Base-by-base conservation (phyloP, 2,329 filamentous ascomycete species). In the Aspergillus ochraceoroseus region DNA sequence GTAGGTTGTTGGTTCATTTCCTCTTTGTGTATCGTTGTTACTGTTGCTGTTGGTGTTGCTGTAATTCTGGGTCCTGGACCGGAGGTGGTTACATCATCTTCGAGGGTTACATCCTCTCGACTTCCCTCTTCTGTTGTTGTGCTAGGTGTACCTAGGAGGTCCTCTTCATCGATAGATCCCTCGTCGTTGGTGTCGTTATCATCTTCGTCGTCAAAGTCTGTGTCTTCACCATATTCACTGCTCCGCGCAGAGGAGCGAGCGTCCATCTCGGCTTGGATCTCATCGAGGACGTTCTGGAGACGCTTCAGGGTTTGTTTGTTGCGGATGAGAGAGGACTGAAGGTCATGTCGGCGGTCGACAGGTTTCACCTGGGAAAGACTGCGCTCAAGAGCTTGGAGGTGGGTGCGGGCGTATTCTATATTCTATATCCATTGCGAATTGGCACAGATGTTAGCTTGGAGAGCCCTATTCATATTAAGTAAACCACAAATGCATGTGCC, bases 321-420 rank as follows among this genome's bases (percentile, higher is more conserved):
- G 25, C 62, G 61, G 3, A 57, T 54, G 8, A 71, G 55, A 44
- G 70, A 64, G 3, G 61, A 59, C 32, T 67, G 61, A 17, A 63
- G 57, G 34, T 64, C 62, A 38, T 68, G 59, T 22, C 64, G 63
- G 11, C 58, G 56, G 12, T 66, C 58, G 23, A 59, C 57, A 0
- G 62, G 57, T 47, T 69, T 69, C 15, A 70, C 57, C 23, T 57
- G 49, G 11, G 66, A 61, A 14, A 69, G 58, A 13, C 54, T 60
- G 19, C 61, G 62, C 46, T 71, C 68, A 19, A 71, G 53, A 27
- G 64, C 57, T 25, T 65, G 54, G 15, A 71, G 61, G 27, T 65
- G 54, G 23, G 59, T 61, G 32, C 66, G 66, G 18, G 67, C 67
- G 40, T 70, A 68, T 52, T 70, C 68, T 34, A 71, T 55, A 48